Base-by-base conservation (phyloP, 345 rosid genomes). In the Aquilaria sinensis region DNA sequence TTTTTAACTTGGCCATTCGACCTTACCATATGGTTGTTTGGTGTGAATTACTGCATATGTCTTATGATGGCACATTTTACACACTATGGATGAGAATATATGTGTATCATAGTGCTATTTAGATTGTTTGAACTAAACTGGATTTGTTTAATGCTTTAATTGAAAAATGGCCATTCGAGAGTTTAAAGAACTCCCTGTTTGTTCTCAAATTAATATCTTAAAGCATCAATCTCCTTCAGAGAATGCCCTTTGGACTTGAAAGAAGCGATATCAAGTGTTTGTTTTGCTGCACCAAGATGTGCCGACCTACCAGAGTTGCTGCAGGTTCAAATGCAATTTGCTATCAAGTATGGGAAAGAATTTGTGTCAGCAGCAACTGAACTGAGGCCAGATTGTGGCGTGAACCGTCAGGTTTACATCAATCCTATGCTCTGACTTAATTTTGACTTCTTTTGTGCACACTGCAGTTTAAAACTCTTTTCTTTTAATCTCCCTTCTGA, bases 221-320 rank as follows among this genome's bases (percentile, higher is more conserved):
- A 46, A 70, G 46, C 23, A 41, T 33, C 34, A 56, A 59, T 11
- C 60, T 67, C 61, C 50, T 72, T n/a, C 76, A 94, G 99, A 92
- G 97, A 94, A 71, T 94, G 99, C 60, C 99, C 97, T 67, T 46
- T 94, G 52, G 99, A 94, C 78, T 70, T 94, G 64, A 94, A 94
- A 80, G 97, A 94, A 74, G 93, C 99, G 29, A 87, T 94, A 67
- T 88, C 96, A 47, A 94, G 95, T 51, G 66, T 94, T 56, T 90
- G 97, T 80, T 94, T 94, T 73, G 99, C 93, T 75, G 96, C 99
- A 10, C 97, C 99, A 52, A 83, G 97, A 84, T 94, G 99, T 77
- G 92, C 96, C 5, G 99, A 94, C 70, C 77, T 94, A 74, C 81
- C 78, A 14, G 99, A 94, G 81, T 70, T 94, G 82, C 85, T 77